Conservation (phyloP, 1,284 basidiomycete species). For the Athelia sp. region DNA sequence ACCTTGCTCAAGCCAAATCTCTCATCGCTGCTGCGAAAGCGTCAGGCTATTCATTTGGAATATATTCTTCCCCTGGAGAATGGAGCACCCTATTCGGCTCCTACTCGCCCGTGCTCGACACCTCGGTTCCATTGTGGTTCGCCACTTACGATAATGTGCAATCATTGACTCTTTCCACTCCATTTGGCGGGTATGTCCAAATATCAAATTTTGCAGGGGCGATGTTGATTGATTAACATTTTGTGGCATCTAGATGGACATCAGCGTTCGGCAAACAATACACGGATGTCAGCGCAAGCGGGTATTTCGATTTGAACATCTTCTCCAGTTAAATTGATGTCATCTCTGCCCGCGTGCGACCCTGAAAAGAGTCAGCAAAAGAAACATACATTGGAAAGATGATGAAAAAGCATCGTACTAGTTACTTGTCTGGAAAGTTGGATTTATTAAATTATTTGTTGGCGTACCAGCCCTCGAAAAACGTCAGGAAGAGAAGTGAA, state of each 20-base stretch:
- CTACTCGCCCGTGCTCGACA: slow-evolving; percentile 14
- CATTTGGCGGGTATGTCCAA: slow-evolving; percentile 16
- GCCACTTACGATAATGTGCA: slow-evolving; percentile 15
- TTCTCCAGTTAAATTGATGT: slow-evolving; percentile 13
- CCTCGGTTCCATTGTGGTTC: slow-evolving; percentile 17
- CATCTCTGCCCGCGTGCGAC: no score
- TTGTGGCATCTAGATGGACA: slow-evolving; percentile 14
- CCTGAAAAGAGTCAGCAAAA: no score
- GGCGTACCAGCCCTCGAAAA: no score
- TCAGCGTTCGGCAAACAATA: slow-evolving; percentile 17
- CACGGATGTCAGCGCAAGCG: slow-evolving; percentile 17
- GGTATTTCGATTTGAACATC: slow-evolving; percentile 17
- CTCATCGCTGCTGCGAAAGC: background rate
- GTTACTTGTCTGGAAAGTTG: no score
- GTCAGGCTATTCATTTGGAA: background rate
- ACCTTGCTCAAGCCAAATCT: background rate
- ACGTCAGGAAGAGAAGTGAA: no score
- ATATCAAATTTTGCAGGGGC: background rate
- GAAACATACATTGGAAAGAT: no score
- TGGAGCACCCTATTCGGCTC: slow-evolving; percentile 16
- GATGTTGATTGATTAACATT: background rate
- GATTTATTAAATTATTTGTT: no score
- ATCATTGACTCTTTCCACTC: slow-evolving; percentile 12
- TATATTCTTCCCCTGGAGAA: slow-evolving; percentile 2
- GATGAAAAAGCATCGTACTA: no score